Percentiles rank a stretch among this genome's conserved stretches.
Conservation (phyloP, 176 grass and related monocot genomes). For the Carex kokanica region DNA sequence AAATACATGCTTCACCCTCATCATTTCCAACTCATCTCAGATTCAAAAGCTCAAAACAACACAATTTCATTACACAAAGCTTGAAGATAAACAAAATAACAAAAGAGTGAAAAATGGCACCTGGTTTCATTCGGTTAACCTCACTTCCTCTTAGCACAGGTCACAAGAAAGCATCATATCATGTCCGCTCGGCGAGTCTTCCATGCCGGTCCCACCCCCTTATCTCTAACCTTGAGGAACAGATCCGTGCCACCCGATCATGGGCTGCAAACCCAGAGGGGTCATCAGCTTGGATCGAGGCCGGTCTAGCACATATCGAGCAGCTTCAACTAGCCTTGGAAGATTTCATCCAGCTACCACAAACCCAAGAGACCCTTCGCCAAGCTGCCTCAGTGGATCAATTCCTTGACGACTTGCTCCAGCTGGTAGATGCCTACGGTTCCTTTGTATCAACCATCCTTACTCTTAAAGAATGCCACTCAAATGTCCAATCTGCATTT, state of each 20-base stretch:
- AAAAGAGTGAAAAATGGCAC: not conserved
- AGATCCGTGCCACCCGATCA: slow-evolving; percentile 19
- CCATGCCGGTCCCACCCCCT: slow-evolving; percentile 44
- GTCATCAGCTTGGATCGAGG: not conserved
- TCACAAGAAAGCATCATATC: slow-evolving; percentile 14
- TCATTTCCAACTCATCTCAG: not conserved
- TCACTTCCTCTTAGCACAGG: slow-evolving; percentile 27
- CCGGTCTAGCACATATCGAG: not conserved
- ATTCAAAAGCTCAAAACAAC: not conserved
- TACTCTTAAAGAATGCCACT: not conserved
- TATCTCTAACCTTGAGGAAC: slow-evolving; percentile 41
- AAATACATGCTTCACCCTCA: not conserved
- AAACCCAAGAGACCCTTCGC: not conserved
- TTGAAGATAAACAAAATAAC: not conserved
- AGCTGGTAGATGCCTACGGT: not conserved
- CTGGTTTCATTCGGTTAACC: slow-evolving; percentile 39
- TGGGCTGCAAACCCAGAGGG: slow-evolving; percentile 15
- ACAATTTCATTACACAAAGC: not conserved
- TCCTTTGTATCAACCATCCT: slow-evolving; percentile 4
- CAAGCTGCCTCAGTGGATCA: not conserved
- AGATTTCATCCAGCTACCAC: not conserved
- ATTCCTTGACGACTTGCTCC: not conserved
- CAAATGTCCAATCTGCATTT: not conserved
- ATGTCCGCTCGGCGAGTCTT: slow-evolving; percentile 53
- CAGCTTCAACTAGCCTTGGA: not conserved